phyloP scores from a whole-genome alignment of 306 rosid genomes.

The Argentina anserina region DNA sequence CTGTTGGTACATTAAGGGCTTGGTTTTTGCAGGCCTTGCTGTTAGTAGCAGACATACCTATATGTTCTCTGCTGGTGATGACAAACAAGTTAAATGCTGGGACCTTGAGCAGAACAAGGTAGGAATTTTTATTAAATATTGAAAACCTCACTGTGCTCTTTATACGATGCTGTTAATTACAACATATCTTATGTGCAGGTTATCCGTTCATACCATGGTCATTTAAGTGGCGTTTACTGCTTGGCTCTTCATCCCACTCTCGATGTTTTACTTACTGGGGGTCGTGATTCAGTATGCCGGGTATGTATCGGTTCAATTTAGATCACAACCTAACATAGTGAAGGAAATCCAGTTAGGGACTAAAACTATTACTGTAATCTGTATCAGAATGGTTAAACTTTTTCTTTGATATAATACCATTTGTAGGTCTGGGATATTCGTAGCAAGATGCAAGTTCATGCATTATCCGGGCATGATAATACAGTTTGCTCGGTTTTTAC shows the following conservation, averaged over 20 bases:
- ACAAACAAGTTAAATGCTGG: slow-evolving; percentile 99
- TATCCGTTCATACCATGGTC: slow-evolving; percentile 95
- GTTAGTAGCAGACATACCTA: slow-evolving; percentile 84
- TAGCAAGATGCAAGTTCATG: slow-evolving; percentile 87
- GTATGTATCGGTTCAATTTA: slow-evolving; percentile 38
- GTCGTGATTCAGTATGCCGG: slow-evolving; percentile 99
- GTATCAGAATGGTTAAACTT: slow-evolving; percentile 16
- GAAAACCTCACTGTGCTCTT: slow-evolving; percentile 2
- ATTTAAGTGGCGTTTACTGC: slow-evolving; percentile 98
- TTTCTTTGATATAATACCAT: slow-evolving; percentile 21
- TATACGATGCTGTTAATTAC: slow-evolving; percentile 13
- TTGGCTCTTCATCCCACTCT: slow-evolving; percentile 96
- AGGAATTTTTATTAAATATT: slow-evolving; percentile 2
- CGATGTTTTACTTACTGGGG: slow-evolving; percentile 89
- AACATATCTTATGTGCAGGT: slow-evolving; percentile 45
- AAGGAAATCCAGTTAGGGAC: slow-evolving; percentile 12
- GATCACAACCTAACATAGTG: slow-evolving; percentile 17
- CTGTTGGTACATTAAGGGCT: slow-evolving; percentile 9
- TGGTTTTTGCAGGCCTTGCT: slow-evolving; percentile 70
- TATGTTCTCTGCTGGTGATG: slow-evolving; percentile 99
- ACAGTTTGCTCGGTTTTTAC: slow-evolving; percentile 97
- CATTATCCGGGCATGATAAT: slow-evolving; percentile 92
- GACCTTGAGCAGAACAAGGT: slow-evolving; percentile 99
- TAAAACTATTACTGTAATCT: slow-evolving; percentile 3
- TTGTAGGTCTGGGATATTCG: slow-evolving; percentile 98